Conservation (phyloP, 768 basidiomycete genomes). For the Tulasnella sp. region DNA sequence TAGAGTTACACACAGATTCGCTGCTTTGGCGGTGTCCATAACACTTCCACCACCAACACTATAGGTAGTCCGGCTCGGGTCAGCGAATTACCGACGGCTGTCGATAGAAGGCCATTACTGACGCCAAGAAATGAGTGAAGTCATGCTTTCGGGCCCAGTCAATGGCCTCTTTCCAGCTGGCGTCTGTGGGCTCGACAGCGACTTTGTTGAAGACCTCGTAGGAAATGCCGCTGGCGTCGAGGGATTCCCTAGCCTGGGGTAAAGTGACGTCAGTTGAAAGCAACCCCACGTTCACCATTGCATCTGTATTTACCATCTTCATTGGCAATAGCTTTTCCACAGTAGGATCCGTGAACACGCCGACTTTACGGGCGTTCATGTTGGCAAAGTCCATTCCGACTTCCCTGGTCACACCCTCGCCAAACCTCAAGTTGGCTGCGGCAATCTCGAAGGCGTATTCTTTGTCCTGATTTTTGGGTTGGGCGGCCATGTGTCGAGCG, state of each 20-base stretch:
- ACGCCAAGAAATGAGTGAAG: constrained; percentile 93
- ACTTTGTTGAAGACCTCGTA: constrained; percentile 81
- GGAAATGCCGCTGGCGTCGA: constrained; percentile 69
- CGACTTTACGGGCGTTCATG: constrained; percentile 88
- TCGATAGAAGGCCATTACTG: constrained; percentile 36
- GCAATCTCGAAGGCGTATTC: constrained; percentile 81
- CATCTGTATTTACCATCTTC: constrained; percentile 56
- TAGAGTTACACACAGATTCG: constrained; percentile 64
- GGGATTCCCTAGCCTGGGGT: constrained; percentile 64
- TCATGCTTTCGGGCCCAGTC: constrained; percentile 80
- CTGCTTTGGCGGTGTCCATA: constrained; percentile 93
- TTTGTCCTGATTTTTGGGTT: constrained; percentile 51
- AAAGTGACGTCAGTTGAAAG: constrained; percentile 17
- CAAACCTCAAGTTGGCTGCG: constrained; percentile 83
- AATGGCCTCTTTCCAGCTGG: constrained; percentile 84
- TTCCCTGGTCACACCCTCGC: constrained; percentile 83
- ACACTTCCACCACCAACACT: constrained; percentile 92
- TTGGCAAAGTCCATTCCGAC: constrained; percentile 94
- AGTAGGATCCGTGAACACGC: constrained; percentile 87
- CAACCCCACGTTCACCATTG: not conserved
- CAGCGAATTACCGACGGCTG: not conserved
- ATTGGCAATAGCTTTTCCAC: constrained; percentile 78
- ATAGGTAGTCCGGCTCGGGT: constrained; percentile 20
- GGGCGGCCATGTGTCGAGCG: constrained; percentile 56
- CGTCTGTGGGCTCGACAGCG: constrained; percentile 88